Evolutionary conservation across 148 eudicot genomes (phyloP).

Genomic region (Vaccinium darrowii): DNA sequence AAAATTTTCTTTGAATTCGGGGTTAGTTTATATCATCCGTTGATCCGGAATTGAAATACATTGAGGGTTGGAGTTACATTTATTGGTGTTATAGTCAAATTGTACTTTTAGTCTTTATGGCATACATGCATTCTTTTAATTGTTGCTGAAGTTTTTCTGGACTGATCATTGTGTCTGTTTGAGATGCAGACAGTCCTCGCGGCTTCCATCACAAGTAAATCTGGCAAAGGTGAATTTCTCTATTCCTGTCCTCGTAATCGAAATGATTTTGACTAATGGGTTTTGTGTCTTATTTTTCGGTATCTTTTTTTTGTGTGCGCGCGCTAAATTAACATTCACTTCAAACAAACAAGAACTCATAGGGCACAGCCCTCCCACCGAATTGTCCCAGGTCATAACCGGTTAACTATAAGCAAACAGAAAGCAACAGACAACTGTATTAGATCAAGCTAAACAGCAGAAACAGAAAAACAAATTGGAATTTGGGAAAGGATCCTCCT

Average conservation of each 20-base stretch:
- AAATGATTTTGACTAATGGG: neutral
- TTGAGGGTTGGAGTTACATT: neutral
- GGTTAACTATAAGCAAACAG: no score
- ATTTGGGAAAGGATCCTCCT: no score
- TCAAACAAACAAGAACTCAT: no score
- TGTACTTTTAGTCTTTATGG: neutral
- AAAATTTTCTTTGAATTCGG: neutral
- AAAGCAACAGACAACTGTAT: no score
- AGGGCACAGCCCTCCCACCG: no score
- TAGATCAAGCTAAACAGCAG: no score
- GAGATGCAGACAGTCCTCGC: constrained; percentile 44
- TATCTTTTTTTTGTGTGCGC: neutral
- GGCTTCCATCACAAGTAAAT: constrained; percentile 44
- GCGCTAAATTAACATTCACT: no score
- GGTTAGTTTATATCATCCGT: neutral
- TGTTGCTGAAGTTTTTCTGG: neutral
- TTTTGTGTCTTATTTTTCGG: neutral
- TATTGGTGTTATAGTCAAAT: neutral
- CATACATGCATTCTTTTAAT: neutral
- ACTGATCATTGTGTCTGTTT: neutral
- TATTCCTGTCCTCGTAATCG: neutral
- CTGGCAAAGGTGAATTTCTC: constrained; percentile 40
- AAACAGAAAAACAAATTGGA: no score
- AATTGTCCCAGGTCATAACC: no score
- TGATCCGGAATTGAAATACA: neutral